Conservation (phyloP, 164 flowering plant species). For the Paratinospora sagittata region DNA sequence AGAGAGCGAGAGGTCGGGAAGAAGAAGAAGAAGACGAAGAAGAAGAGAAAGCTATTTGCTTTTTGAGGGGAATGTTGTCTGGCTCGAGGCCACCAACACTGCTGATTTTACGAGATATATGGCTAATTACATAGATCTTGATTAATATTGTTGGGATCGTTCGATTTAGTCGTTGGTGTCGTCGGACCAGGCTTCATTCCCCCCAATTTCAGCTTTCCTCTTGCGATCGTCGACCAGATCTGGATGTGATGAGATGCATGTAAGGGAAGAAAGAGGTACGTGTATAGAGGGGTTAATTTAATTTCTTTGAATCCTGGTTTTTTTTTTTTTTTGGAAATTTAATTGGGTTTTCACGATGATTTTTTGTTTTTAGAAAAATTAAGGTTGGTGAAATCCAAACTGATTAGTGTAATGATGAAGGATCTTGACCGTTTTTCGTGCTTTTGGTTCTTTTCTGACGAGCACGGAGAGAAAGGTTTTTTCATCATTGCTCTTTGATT, state of each 20-base stretch:
- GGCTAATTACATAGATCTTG: too few species aligned
- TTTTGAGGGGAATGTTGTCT: constrained; percentile 84
- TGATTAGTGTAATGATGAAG: constrained; percentile 63
- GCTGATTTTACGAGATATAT: constrained; percentile 1
- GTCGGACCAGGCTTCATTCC: constrained; percentile 91
- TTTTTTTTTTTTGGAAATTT: too few species aligned
- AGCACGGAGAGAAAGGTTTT: constrained; percentile 8
- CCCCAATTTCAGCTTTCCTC: constrained; percentile 32
- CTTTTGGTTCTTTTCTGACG: constrained; percentile 1
- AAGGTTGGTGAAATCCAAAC: constrained; percentile 16
- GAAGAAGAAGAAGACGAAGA: constrained; percentile 1
- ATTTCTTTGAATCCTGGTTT: not conserved
- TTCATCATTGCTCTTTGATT: constrained; percentile 33
- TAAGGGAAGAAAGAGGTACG: too few species aligned
- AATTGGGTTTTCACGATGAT: not conserved
- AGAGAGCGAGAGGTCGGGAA: too few species aligned
- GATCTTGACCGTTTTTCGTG: constrained; percentile 29
- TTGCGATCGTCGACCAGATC: not conserved
- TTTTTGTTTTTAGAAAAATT: not conserved
- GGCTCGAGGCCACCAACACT: constrained; percentile 64
- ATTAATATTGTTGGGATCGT: too few species aligned
- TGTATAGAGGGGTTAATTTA: too few species aligned
- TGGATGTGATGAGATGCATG: too few species aligned
- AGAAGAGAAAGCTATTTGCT: constrained; percentile 25
- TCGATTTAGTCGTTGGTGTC: constrained; percentile 20